Evolutionary conservation across 768 basidiomycete genomes (phyloP).

Genomic region (Lepiota venenata): DNA sequence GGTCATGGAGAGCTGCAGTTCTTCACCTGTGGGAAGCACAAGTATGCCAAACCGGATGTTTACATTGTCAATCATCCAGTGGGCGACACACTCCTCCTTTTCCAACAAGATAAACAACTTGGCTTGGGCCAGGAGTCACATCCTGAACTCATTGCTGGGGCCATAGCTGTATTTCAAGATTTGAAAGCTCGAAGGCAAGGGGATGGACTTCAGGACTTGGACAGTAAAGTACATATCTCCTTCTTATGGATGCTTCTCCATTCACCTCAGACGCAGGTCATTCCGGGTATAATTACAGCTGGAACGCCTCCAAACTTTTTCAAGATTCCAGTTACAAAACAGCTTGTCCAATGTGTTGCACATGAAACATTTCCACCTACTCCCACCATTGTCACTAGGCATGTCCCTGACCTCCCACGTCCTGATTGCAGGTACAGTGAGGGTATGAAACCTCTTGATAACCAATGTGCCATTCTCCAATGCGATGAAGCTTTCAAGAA

Average conservation of each 20-base stretch:
- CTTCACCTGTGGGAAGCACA: no score
- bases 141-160: neutral
- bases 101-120: no score
- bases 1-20: no score
- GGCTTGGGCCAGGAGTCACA: neutral
- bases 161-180: neutral
- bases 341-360: no score
- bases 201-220: neutral
- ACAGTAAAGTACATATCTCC: neutral
- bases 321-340: no score
- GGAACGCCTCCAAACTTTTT: no score
- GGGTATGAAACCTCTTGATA: slow-evolving; percentile 13
- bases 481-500: slow-evolving; percentile 10
- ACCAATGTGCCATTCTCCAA: slow-evolving; percentile 11
- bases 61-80: no score
- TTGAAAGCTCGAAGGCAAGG: neutral
- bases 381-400: no score
- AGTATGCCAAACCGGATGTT: no score
- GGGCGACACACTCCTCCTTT: no score
- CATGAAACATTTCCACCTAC: no score
- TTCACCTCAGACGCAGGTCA: neutral
- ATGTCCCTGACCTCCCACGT: neutral
- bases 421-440: slow-evolving; percentile 8
- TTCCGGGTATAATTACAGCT: slow-evolving; percentile 4
- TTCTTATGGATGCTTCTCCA: neutral